Evolutionary conservation across 1,284 basidiomycete species (phyloP), one percentile per base, ranked within the genome.

Genomic region (Taiwanofungus camphoratus): DNA sequence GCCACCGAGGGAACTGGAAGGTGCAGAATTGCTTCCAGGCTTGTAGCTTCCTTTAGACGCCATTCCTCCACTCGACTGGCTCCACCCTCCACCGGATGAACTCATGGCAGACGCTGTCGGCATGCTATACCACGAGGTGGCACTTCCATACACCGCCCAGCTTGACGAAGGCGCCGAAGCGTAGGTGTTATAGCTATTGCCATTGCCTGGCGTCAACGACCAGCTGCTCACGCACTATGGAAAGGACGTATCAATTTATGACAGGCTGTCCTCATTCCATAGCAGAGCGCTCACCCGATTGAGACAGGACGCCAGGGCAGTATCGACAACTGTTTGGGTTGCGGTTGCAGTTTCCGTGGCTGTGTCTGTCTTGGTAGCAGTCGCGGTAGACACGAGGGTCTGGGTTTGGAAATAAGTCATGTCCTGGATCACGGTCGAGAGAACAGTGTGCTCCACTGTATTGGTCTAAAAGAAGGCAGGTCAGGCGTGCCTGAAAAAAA

Each of bases 161-260:
- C 42, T 41, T 13, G 53, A 56, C 18, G 45, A 41, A 5, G 48
- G 29, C 20, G 50, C 23, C 30, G 44, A 50, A 13, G 66, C 68
- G 52, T 80, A 80, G 11, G 76, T 76, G 63, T 76, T 78, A 53
- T 64, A 66, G 43, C 45, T 51, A 64, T 74, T 65, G 65, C 65
- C 68, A 66, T 75, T 81, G 18, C 77, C 77, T 13, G 62, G 46
- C 11, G 58, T 69, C 57, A 82, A 58, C 39, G 66, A 67, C 68
- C 72, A 81, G 46, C 59, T 57, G 30, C 70, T 74, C 67, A 80
- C 78, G 72, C 81, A 82, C 73, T 77, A n/a, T n/a, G 49, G 5
- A 44, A 6, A 22, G 23, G 31, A n/a, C 4, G 3, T n/a, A 34
- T 21, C 20, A 34, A 15, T 15, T 40, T 16, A 13, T 22, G 23